Evolutionary conservation across 352 stramenopile genomes (phyloP).

Genomic region (Pythium rishiriense): DNA sequence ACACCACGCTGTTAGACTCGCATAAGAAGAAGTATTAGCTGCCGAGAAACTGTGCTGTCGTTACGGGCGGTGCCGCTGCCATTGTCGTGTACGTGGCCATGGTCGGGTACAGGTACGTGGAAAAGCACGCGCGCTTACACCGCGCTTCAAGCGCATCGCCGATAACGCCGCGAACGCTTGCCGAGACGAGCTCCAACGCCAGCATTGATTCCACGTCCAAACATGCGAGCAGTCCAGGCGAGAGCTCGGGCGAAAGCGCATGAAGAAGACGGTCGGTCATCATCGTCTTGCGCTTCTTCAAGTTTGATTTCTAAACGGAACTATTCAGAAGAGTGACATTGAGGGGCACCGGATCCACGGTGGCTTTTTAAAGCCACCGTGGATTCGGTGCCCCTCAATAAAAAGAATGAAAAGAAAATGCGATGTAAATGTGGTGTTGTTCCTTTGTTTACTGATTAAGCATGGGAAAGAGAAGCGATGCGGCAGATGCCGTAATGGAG

Average conservation of each 20-base stretch:
- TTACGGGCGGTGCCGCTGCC: conserved; percentile 46
- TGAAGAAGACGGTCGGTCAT: conserved; percentile 1
- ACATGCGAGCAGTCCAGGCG: conserved; percentile 32
- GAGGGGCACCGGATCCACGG: neutral
- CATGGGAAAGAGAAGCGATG: neutral
- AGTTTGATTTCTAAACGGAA: neutral
- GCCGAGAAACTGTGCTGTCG: neutral
- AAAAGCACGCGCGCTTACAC: conserved; percentile 72
- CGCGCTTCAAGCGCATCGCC: conserved; percentile 28
- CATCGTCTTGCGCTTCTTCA: neutral
- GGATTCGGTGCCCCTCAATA: too few relatives aligned
- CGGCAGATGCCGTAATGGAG: neutral
- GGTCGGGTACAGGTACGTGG: conserved; percentile 52
- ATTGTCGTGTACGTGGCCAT: conserved; percentile 69
- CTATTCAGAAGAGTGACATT: conserved; percentile 10
- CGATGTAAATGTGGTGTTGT: too few relatives aligned
- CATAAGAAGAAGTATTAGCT: neutral
- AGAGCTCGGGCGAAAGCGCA: conserved; percentile 32
- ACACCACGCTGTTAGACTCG: neutral
- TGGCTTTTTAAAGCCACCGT: too few relatives aligned
- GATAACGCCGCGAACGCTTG: conserved; percentile 12
- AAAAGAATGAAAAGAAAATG: neutral
- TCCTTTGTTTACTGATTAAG: neutral
- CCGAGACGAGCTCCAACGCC: conserved; percentile 32
- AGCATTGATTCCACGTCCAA: conserved; percentile 49